These are phyloP conservation scores for Boletus sp. DNA, from an alignment of 768 basidiomycete species.

Conservation along the genomic window DNA sequence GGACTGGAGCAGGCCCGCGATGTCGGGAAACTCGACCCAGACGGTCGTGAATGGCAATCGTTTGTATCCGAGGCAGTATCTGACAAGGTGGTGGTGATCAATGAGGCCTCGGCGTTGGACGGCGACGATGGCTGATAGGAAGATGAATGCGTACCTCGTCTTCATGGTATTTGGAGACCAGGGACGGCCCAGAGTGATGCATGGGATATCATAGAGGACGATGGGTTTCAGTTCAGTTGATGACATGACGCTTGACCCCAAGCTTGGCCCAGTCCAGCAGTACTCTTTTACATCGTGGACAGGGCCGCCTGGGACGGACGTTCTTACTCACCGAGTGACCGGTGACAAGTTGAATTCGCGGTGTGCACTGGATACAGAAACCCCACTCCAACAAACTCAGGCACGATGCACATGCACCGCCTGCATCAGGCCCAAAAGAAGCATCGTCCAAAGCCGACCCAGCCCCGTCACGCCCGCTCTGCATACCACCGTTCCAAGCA, in stretches of 20 bases:
- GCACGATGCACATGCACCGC: background rate
- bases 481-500: constrained; percentile 21
- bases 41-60: constrained; percentile 10
- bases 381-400: background rate
- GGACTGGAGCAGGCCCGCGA: constrained; percentile 31
- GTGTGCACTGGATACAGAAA: background rate
- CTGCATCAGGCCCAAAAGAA: background rate
- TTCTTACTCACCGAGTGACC: background rate
- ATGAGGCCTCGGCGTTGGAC: background rate
- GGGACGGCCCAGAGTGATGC: constrained; percentile 20
- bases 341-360: background rate
- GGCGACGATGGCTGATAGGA: too few relatives aligned
- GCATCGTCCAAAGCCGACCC: background rate
- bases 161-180: constrained; percentile 36
- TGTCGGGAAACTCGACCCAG: constrained; percentile 41
- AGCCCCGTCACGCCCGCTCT: background rate
- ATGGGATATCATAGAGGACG: constrained; percentile 36
- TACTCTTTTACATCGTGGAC: background rate
- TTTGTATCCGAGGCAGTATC: constrained; percentile 18
- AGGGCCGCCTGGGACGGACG: too few relatives aligned
- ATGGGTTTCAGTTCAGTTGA: constrained; percentile 20
- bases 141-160: background rate
- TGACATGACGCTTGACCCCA: constrained; percentile 4
- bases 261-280: background rate
- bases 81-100: background rate